Evolutionary conservation across 2,329 filamentous ascomycete genomes (phyloP).

Genomic region (Pseudomassariella vexata): DNA sequence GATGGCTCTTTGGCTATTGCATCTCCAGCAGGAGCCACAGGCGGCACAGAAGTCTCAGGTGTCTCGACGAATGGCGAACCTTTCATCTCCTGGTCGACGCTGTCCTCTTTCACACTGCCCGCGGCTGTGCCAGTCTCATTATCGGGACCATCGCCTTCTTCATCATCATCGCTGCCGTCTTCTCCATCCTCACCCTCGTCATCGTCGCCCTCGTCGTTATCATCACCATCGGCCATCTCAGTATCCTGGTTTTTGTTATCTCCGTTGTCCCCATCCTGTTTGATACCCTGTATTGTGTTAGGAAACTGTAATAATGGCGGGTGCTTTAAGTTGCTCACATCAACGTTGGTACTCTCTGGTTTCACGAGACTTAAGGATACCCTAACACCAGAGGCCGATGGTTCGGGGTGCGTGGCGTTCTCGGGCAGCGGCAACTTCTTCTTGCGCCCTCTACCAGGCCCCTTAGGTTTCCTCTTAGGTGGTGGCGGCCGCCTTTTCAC

Average conservation of each 20-base stretch:
- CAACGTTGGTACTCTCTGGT: constrained; percentile 29
- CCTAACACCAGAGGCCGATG: constrained; percentile 28
- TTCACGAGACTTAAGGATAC: constrained; percentile 33
- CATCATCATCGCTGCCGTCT: constrained; percentile 38
- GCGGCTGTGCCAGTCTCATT: constrained; percentile 35
- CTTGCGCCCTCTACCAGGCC: constrained; percentile 72
- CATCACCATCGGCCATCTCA: constrained; percentile 48
- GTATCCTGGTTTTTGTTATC: constrained; percentile 41
- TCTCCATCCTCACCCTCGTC: constrained; percentile 42
- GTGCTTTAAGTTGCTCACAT: constrained; percentile 26
- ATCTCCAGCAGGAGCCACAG: constrained; percentile 15
- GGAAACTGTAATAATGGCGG: neutral
- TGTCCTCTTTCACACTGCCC: constrained; percentile 23
- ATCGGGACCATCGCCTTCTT: constrained; percentile 34
- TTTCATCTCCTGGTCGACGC: constrained; percentile 24
- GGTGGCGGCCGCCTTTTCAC: constrained; percentile 62
- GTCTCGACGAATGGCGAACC: constrained; percentile 21
- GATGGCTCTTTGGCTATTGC: too few species aligned
- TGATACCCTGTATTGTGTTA: constrained; percentile 28
- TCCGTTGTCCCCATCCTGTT: constrained; percentile 36
- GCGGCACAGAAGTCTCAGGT: constrained; percentile 9
- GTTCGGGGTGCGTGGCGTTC: constrained; percentile 23
- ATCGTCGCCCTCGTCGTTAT: constrained; percentile 41
- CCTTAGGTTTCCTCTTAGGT: constrained; percentile 76
- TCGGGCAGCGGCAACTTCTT: constrained; percentile 52